Evolutionary conservation across 257 asterid species (phyloP).

Genomic region (Solanum dulcamara): DNA sequence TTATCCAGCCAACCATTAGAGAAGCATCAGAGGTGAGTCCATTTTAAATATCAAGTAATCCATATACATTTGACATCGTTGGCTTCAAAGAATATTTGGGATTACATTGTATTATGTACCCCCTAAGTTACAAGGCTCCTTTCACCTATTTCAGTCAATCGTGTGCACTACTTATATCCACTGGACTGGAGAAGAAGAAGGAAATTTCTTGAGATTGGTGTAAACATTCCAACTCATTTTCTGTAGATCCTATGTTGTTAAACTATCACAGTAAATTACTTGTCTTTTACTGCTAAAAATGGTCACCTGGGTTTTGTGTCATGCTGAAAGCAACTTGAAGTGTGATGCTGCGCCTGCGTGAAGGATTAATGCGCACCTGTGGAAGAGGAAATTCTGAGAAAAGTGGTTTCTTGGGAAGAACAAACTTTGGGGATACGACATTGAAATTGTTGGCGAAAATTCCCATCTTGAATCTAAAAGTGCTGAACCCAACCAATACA

Average conservation of each 20-base stretch:
- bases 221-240: background rate
- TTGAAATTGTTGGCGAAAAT: background rate
- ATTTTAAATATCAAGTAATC: no score
- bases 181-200: background rate
- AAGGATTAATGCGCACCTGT: conserved; percentile 3
- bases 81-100: background rate
- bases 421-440: background rate
- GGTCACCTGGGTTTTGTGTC: conserved; percentile 27
- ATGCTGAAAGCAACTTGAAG: conserved; percentile 7
- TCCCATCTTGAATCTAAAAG: background rate
- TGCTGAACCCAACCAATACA: no score
- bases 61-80: background rate
- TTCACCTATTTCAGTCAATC: background rate
- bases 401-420: conserved; percentile 1
- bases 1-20: background rate
- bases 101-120: background rate
- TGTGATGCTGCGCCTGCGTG: conserved; percentile 8
- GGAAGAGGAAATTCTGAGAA: background rate
- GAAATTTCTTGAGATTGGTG: background rate
- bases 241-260: background rate
- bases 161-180: background rate
- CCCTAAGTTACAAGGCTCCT: background rate
- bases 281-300: background rate
- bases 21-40: background rate
- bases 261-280: background rate